Base-by-base conservation (phyloP, 2,329 filamentous ascomycete species). In the Stagonosporopsis chrysanthemi region DNA sequence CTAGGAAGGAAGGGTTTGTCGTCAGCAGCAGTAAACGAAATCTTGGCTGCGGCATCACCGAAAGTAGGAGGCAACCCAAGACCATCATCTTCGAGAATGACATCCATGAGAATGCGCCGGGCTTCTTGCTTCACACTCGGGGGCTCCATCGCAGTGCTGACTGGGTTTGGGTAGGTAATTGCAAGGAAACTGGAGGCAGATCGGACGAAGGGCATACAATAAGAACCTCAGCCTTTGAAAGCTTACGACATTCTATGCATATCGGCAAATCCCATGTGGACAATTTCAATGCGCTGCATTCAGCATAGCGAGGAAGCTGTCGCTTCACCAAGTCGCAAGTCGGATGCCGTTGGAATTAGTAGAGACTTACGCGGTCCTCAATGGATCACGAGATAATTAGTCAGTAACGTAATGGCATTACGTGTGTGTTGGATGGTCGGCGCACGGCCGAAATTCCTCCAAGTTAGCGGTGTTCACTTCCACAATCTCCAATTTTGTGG, bases 401-500 rank as follows among this genome's bases (percentile, higher is more conserved):
- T 39, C 36, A 19, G 36, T n/a, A 39, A 39, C 36, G 12, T n/a
- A 39, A 39, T 28, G 26, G 26, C 26, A 28, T 28, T 28, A 28
- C 26, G 9, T 28, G 26, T 28, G 26, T 28, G 26, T 28, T 39
- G 36, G 15, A 39, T 39, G 36, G 36, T 39, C 36, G 12, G 19
- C 36, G 36, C 36, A 39, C 36, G 36, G 26, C 26, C 26, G 9
- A 28, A 28, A 28, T 28, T 4, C 26, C 26, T 28, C 31, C 31
- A 35, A 35, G 33, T 40, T 36, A 63, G 17, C 76, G 67, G 63
- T 79, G 78, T 58, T 79, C 77, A 2, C 72, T 71, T 8, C 77
- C 77, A 65, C 77, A 79, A 62, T 79, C 77, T 1, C 77, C 77
- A 67, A 78, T 74, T 1, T 66, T 65, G 9, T 69, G 64, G 36